Percentiles rank a stretch among this genome's conserved stretches.
Evolutionary conservation across 192 early-diverging fungal species (phyloP).

Genomic region (Rhizophagus prolifer): DNA sequence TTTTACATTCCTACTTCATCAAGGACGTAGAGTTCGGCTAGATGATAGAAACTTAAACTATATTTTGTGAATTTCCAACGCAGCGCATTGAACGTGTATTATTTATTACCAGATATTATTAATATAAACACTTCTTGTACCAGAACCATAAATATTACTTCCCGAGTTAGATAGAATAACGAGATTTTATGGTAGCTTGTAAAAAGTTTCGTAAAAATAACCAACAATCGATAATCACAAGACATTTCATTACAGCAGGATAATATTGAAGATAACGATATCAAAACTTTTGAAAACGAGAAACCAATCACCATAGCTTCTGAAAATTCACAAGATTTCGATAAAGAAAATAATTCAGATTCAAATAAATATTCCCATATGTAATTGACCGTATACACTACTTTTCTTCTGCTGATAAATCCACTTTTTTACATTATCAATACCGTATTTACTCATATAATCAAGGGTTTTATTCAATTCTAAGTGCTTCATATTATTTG

Average conservation of each 20-base stretch:
- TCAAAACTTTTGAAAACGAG: neutral
- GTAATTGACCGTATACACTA: too few species aligned
- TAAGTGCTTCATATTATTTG: neutral
- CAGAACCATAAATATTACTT: too few species aligned
- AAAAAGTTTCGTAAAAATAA: neutral
- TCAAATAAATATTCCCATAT: too few species aligned
- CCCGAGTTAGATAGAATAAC: conserved; percentile 39
- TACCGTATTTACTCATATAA: too few species aligned
- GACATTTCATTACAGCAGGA: neutral
- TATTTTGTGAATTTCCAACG: conserved; percentile 36
- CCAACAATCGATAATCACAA: neutral
- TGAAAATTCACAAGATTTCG: neutral
- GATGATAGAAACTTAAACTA: too few species aligned
- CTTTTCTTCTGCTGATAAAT: too few species aligned
- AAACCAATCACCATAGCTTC: neutral
- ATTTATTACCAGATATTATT: conserved; percentile 44
- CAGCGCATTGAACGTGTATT: conserved; percentile 45
- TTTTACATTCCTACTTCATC: conserved; percentile 17
- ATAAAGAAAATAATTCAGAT: too few species aligned
- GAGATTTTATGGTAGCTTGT: conserved; percentile 31
- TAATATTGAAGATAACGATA: neutral
- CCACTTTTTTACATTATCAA: too few species aligned
- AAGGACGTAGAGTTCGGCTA: conserved; percentile 34
- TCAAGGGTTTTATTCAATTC: too few species aligned
- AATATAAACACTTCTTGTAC: conserved; percentile 24